A percentile compares a stretch with the other conserved stretches of the same genome.
Conservation (phyloP, 148 eudicot genomes). For the Fagopyrum homotropicum region DNA sequence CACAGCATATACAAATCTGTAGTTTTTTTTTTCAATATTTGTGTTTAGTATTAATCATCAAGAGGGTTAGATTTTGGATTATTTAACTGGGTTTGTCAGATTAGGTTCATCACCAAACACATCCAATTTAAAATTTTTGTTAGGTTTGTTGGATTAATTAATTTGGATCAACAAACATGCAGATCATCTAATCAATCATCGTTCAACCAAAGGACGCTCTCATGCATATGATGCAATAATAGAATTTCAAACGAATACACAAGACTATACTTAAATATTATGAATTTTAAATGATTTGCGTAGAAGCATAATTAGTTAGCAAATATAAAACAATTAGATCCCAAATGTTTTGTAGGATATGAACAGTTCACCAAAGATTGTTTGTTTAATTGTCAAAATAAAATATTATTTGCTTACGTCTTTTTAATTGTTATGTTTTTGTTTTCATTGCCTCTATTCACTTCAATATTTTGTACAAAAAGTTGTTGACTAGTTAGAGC, state of each 20-base stretch:
- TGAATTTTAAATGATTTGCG: background rate
- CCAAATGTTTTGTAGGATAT: too few species aligned
- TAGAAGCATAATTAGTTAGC: background rate
- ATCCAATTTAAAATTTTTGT: background rate
- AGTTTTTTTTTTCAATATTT: too few species aligned
- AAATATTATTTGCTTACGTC: too few species aligned
- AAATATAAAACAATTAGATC: background rate
- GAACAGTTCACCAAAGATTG: too few species aligned
- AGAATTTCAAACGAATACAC: background rate
- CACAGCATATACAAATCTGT: background rate
- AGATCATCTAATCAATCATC: conserved; percentile 4
- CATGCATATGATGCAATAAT: background rate
- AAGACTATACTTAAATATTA: background rate
- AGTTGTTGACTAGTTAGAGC: background rate
- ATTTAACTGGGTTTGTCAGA: background rate
- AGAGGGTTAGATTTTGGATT: background rate
- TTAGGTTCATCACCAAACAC: background rate
- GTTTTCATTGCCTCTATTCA: background rate
- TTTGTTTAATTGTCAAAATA: too few species aligned
- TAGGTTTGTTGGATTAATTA: background rate
- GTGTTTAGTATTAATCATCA: too few species aligned
- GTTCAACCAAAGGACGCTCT: background rate
- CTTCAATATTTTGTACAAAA: background rate
- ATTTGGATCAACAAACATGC: background rate
- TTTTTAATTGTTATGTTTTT: too few species aligned